Base-by-base conservation (phyloP, 768 basidiomycete species). In the Postia placenta region DNA sequence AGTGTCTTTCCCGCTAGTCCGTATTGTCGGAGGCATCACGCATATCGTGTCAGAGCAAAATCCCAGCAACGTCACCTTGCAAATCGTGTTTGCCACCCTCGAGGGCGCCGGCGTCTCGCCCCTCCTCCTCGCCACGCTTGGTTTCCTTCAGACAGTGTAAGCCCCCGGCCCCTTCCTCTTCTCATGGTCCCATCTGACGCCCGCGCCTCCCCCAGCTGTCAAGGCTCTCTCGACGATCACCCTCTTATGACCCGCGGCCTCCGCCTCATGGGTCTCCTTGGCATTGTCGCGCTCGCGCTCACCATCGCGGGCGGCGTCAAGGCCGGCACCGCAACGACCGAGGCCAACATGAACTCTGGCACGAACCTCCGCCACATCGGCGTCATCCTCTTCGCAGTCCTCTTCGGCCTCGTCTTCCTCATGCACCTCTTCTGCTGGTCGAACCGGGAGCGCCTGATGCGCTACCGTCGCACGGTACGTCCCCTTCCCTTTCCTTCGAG, bases 1-100 rank as follows among this genome's bases (percentile, higher is more conserved):
- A n/a, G n/a, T n/a, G n/a, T n/a, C n/a, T n/a, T n/a, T n/a, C 38
- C 30, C 11, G 19, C 9, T 43, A 86, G 85, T 74, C 39, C 76
- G 84, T 36, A 69, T 84, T 36, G 66, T 80, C 6, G 78, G 76
- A 12, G 80, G 77, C 24, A 74, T 76, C 15, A 62, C 85, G 23
- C 65, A 79, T 14, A 67, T 87, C 42, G 78, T 81, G 20, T 78
- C 71, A 23, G 75, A 85, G 60, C 49, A 71, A 28, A 53, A 69
- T 27, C 56, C 73, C 1, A 55, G 62, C 23, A 73, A 75, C 35
- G 57, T 56, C 30, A 72, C 73, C 42, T 56, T 85, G 28, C 75
- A 75, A 52, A 70, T 73, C 42, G 75, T 80, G 36, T 76, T 78
- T 27, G 76, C 76, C 52, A 74, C 67, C 19, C 60, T 74, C 9